These are phyloP conservation scores for Voacanga thouarsii DNA, from an alignment of 257 asterid species.

Conservation along the genomic window DNA sequence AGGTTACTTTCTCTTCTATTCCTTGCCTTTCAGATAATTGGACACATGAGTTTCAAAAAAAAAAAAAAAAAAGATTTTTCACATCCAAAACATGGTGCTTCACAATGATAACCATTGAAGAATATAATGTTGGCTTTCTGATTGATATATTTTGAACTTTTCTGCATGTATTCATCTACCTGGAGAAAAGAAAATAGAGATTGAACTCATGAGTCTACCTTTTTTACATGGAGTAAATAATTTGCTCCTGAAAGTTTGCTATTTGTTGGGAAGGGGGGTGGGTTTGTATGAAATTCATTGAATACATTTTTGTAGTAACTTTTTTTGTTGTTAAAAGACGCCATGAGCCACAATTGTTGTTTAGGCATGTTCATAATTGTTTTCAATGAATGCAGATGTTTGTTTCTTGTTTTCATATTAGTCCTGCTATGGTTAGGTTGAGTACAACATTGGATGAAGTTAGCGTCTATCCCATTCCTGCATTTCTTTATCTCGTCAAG, in stretches of 20 bases:
- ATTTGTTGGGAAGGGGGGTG: neutral
- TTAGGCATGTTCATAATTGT: neutral
- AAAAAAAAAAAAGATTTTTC: neutral
- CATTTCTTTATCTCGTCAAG: conserved; percentile 89
- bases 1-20: conserved; percentile 42
- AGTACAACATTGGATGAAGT: conserved; percentile 94
- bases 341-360: neutral
- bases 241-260: neutral
- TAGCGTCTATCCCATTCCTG: conserved; percentile 93
- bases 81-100: neutral
- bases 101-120: neutral
- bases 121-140: neutral
- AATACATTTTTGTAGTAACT: neutral
- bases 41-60: neutral
- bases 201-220: neutral
- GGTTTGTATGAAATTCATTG: neutral
- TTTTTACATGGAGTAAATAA: neutral
- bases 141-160: neutral
- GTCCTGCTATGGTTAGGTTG: conserved; percentile 48
- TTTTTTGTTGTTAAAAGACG: neutral
- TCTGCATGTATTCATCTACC: neutral
- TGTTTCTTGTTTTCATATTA: neutral
- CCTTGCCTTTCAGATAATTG: neutral
- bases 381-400: neutral
- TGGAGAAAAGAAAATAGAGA: neutral